phyloP scores from a whole-genome alignment of 148 eudicot species.

The Chenopodium album region DNA sequence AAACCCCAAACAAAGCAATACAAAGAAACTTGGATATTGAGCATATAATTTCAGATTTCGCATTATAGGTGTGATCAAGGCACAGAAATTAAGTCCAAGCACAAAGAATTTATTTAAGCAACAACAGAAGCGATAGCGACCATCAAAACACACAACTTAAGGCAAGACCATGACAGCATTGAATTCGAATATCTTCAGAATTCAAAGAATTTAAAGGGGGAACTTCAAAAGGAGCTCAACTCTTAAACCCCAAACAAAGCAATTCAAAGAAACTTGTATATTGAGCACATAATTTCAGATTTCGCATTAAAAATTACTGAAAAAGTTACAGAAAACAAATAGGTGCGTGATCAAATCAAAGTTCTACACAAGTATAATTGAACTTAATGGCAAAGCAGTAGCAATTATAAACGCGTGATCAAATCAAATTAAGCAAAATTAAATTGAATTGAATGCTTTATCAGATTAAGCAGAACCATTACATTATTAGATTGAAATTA shows the following conservation, averaged over 20 bases:
- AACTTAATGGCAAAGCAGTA: too few species aligned
- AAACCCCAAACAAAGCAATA: background rate
- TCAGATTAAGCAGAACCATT: background rate
- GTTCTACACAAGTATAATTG: too few species aligned
- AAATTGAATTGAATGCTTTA: background rate
- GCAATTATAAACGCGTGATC: too few species aligned
- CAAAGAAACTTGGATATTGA: background rate
- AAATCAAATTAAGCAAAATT: too few species aligned
- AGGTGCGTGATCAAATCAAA: too few species aligned
- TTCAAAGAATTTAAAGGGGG: background rate
- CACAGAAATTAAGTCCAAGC: background rate
- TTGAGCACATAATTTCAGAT: background rate
- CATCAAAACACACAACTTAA: background rate
- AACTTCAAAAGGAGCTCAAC: background rate
- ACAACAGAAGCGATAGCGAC: background rate
- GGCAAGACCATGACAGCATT: too few species aligned
- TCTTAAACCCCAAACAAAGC: background rate
- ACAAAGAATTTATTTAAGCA: background rate
- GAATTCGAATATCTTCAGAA: too few species aligned
- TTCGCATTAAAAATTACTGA: background rate
- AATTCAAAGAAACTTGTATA: background rate
- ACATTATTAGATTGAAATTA: too few species aligned
- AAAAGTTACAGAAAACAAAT: too few species aligned
- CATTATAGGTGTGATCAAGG: background rate
- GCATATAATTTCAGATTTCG: background rate